phyloP scores from a whole-genome alignment of 78 protist species.

The Dictyostelium purpureum region DNA sequence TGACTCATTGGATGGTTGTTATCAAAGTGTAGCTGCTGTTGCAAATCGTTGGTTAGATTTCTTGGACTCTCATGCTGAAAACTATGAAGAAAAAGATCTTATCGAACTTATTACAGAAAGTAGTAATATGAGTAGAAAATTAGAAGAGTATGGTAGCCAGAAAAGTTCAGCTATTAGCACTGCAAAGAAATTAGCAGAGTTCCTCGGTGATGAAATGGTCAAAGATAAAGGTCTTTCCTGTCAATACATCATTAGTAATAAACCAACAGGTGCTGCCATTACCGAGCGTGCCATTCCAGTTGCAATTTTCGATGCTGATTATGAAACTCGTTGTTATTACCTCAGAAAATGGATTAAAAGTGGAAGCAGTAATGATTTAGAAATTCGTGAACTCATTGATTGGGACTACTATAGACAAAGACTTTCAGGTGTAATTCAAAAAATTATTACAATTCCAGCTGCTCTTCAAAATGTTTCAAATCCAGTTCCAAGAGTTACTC shows the following conservation, averaged over 20 bases:
- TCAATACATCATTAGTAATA: slow-evolving; percentile 87
- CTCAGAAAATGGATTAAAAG: slow-evolving; percentile 70
- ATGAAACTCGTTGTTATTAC: slow-evolving; percentile 19
- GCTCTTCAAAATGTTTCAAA: slow-evolving; percentile 94
- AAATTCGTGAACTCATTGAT: slow-evolving; percentile 88
- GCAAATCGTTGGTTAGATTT: slow-evolving; percentile 96
- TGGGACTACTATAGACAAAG: slow-evolving; percentile 97
- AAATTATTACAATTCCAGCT: slow-evolving; percentile 99
- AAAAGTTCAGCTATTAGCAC: slow-evolving; percentile 90
- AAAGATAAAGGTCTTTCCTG: slow-evolving; percentile 96
- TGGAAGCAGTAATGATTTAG: not conserved
- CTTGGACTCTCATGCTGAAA: slow-evolving; percentile 86
- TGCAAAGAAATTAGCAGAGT: slow-evolving; percentile 91
- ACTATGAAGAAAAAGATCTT: slow-evolving; percentile 90
- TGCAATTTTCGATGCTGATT: slow-evolving; percentile 88
- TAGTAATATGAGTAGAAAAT: slow-evolving; percentile 88
- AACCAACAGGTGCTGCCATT: slow-evolving; percentile 95
- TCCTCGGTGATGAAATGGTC: slow-evolving; percentile 93
- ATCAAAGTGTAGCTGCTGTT: slow-evolving; percentile 90
- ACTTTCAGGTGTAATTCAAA: slow-evolving; percentile 90
- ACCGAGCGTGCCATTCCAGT: slow-evolving; percentile 98
- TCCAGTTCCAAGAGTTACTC: slow-evolving; percentile 96
- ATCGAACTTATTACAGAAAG: slow-evolving; percentile 93
- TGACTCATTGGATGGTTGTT: slow-evolving; percentile 88
- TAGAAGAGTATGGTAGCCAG: slow-evolving; percentile 93